Percentiles rank a stretch among this genome's conserved stretches.
phyloP scores from a whole-genome alignment of 371 early-diverging fungal species.

The Lichtheimia ornata region DNA sequence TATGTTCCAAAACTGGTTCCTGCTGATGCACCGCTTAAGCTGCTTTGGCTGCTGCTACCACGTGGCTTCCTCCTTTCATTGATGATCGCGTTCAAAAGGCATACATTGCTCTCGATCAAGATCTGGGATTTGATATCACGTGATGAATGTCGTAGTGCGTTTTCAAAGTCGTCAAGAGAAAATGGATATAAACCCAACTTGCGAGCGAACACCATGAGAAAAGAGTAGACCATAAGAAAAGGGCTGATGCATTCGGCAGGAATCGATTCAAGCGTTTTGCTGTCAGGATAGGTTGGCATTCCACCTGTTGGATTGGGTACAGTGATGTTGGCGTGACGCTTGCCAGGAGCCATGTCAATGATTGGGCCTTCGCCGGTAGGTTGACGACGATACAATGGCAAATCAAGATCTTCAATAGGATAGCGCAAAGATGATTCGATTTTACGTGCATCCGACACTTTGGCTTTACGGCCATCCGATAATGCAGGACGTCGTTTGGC shows the following conservation, averaged over 20 bases:
- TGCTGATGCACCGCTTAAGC: background rate
- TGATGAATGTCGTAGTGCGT: slow-evolving; percentile 29
- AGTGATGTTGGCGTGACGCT: slow-evolving; percentile 5
- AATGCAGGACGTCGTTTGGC: slow-evolving; percentile 25
- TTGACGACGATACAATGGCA: slow-evolving; percentile 39
- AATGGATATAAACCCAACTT: slow-evolving; percentile 43
- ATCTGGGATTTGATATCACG: slow-evolving; percentile 23
- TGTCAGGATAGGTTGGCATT: slow-evolving; percentile 24
- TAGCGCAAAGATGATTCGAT: slow-evolving; percentile 49
- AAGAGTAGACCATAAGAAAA: slow-evolving; percentile 49
- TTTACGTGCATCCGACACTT: slow-evolving; percentile 22
- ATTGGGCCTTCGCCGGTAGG: slow-evolving; percentile 31
- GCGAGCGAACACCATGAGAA: slow-evolving; percentile 42
- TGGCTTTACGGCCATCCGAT: background rate
- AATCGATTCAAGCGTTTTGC: slow-evolving; percentile 24
- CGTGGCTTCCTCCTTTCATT: slow-evolving; percentile 24
- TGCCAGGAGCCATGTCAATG: slow-evolving; percentile 37
- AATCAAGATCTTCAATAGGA: slow-evolving; percentile 64
- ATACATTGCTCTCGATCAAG: slow-evolving; percentile 37
- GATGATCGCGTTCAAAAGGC: slow-evolving; percentile 46
- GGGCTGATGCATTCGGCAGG: slow-evolving; percentile 34
- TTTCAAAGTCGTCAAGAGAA: slow-evolving; percentile 48
- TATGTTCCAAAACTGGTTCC: background rate
- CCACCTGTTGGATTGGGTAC: slow-evolving; percentile 38
- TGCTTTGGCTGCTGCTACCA: background rate